Base-by-base conservation (phyloP, 2,329 filamentous ascomycete species). In the Aspergillus pseudoterreus region DNA sequence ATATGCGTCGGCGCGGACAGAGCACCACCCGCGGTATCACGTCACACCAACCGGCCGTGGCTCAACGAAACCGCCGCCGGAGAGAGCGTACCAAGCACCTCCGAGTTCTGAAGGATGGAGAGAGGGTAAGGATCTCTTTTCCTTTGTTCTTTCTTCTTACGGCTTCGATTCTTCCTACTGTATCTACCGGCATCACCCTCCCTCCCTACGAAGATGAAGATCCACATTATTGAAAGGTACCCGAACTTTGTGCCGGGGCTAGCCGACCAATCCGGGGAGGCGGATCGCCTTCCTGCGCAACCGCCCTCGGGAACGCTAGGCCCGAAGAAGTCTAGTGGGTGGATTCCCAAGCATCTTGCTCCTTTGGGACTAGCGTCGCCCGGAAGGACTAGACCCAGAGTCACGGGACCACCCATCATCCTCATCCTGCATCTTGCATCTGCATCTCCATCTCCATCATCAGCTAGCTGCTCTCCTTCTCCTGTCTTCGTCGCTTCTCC, bases 231-330 rank as follows among this genome's bases (percentile, higher is more conserved):
- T 22, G 35, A 45, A 46, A 53, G 46, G 46, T 51, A 54, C 54
- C 56, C 52, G 50, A 57, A 59, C 44, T 50, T 50, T 53, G 51
- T 52, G 43, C 43, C 41, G 39, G 52, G 47, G 35, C 33, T 17
- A 46, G 32, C 54, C 57, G 41, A 43, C 49, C 58, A 60, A 60
- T 60, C 53, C 51, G 54, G 49, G 51, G 56, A 54, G 52, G 58
- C 55, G 56, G 64, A 69, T 66, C 66, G 60, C 60, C 58, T 62
- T 54, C 57, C 53, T 52, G 62, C 47, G 53, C 51, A 58, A 52
- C 49, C 50, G 56, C 54, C 51, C 63, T 63, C 66, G 67, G 68
- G 65, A 70, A 53, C 64, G 63, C 70, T 73, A 72, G 61, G 50
- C 64, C 42, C 3, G 33, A 61, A 60, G 2, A 21, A 53, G 56